These are phyloP conservation scores for Nicotiana paniculata DNA, from an alignment of 257 asterid genomes.

Conservation along the genomic window DNA sequence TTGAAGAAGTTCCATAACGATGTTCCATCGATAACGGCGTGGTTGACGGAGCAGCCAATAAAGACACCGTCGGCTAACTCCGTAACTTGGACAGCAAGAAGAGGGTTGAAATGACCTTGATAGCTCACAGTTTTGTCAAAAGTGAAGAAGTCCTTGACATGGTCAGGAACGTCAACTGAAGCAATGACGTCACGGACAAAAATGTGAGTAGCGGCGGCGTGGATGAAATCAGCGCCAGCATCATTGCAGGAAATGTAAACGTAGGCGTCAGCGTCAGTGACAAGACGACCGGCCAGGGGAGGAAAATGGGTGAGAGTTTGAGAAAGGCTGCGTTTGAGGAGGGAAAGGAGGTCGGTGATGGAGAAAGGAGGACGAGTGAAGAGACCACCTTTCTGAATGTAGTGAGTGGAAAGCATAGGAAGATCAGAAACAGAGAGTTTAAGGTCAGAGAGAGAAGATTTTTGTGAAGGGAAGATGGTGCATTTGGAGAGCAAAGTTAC, in stretches of 20 bases:
- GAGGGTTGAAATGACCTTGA: constrained; percentile 15
- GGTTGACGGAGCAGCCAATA: constrained; percentile 21
- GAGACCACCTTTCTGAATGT: constrained; percentile 65
- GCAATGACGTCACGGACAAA: constrained; percentile 3
- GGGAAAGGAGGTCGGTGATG: not conserved
- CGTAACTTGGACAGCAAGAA: constrained; percentile 18
- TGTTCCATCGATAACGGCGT: constrained; percentile 21
- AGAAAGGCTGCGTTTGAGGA: constrained; percentile 12
- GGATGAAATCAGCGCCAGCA: constrained; percentile 16
- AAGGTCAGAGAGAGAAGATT: constrained; percentile 35
- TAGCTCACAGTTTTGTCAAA: constrained; percentile 15
- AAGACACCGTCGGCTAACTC: constrained; percentile 24
- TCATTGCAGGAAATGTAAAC: constrained; percentile 11
- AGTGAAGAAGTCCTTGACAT: constrained; percentile 17
- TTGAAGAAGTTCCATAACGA: constrained; percentile 19
- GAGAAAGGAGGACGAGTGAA: constrained; percentile 22
- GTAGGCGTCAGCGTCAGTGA: not conserved
- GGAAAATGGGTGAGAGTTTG: constrained; percentile 16
- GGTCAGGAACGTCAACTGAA: not conserved
- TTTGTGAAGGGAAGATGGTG: constrained; percentile 34
- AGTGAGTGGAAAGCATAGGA: constrained; percentile 73
- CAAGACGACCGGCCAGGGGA: constrained; percentile 12
- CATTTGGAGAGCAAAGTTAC: constrained; percentile 28
- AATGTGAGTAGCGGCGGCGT: constrained; percentile 13
- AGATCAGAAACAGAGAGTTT: constrained; percentile 68